Percentiles rank a stretch among this genome's conserved stretches.
These are phyloP conservation scores for Boletus pseudopeckii DNA, from an alignment of 768 basidiomycete species.

Conservation along the genomic window DNA sequence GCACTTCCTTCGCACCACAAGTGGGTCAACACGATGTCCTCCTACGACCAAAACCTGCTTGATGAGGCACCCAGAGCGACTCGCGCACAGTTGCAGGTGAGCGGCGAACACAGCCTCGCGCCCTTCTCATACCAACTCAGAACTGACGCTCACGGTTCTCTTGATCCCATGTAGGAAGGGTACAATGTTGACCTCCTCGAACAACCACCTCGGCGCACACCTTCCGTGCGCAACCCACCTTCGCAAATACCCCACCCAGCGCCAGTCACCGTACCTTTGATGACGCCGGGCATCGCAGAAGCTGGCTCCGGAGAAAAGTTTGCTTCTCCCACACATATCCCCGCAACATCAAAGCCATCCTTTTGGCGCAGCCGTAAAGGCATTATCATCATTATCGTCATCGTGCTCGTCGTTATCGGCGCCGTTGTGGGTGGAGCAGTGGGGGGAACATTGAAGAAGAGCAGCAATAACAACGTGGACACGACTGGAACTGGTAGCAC, in stretches of 20 bases:
- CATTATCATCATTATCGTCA: slow-evolving; percentile 36
- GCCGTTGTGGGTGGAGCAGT: slow-evolving; percentile 59
- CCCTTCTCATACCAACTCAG: not conserved
- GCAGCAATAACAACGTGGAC: not conserved
- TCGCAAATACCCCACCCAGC: slow-evolving; percentile 8
- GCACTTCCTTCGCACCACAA: not conserved
- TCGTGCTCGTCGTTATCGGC: slow-evolving; percentile 42
- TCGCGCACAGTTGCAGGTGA: slow-evolving; percentile 41
- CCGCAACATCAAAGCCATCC: slow-evolving; percentile 20
- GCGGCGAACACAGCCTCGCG: slow-evolving; percentile 23
- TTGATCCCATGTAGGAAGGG: slow-evolving; percentile 39
- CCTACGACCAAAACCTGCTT: slow-evolving; percentile 41
- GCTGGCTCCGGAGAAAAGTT: slow-evolving; percentile 13
- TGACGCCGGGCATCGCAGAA: slow-evolving; percentile 10
- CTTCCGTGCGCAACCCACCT: slow-evolving; percentile 16
- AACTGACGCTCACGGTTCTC: not conserved
- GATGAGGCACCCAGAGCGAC: slow-evolving; percentile 41
- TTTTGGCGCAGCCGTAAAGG: slow-evolving; percentile 53
- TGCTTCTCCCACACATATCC: not conserved
- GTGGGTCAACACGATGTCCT: slow-evolving; percentile 19
- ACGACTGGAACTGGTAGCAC: not conserved
- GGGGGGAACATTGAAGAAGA: slow-evolving; percentile 43
- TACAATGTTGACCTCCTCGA: slow-evolving; percentile 49
- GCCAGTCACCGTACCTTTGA: slow-evolving; percentile 10
- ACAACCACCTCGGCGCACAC: slow-evolving; percentile 23